Evolutionary conservation across 169 alveolate species (phyloP), one percentile per base, ranked within the genome.

Genomic region (Miamiensis avidus): DNA sequence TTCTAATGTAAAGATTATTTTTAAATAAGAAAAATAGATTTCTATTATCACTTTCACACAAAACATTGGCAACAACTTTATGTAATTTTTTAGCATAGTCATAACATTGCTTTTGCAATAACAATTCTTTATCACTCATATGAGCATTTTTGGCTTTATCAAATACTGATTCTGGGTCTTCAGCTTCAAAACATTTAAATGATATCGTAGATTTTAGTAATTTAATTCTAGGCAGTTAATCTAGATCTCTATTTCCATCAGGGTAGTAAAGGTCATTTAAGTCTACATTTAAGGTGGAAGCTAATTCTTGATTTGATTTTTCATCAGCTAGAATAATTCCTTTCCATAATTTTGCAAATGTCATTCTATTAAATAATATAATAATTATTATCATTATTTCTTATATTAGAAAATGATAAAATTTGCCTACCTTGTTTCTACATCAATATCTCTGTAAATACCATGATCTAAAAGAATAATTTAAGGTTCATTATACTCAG

Each of bases 381-480:
- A 11, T 49, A 49, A 49, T 49, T 49, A 49, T 11, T 49, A 11
- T 49, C 20, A 20, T 49, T n/a, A n/a, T n/a, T n/a, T n/a, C n/a
- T n/a, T n/a, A n/a, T n/a, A n/a, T n/a, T n/a, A n/a, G n/a, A n/a
- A n/a, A n/a, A n/a, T n/a, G n/a, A n/a, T n/a, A n/a, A n/a, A n/a
- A n/a, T n/a, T n/a, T 74, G 72, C 82, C 27, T 33, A 33, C 75
- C 87, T 82, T 25, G 75, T 74, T 74, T 82, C 28, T 0, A 31
- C 31, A 27, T 73, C 82, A 15, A 92, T 34, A 49, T 88, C 87
- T 4, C 91, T 88, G 76, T 94, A 95, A 31, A 93, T 86, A 27
- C 97, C 97, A 79, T 92, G 96, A 82, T 95, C 97, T 28, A 95
- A 78, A 1, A 95, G 49, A 1, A 92, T 96, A 26, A 93, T 69